These are phyloP conservation scores for Raphanus raphanistrum DNA, from an alignment of 345 rosid species.

Conservation along the genomic window DNA sequence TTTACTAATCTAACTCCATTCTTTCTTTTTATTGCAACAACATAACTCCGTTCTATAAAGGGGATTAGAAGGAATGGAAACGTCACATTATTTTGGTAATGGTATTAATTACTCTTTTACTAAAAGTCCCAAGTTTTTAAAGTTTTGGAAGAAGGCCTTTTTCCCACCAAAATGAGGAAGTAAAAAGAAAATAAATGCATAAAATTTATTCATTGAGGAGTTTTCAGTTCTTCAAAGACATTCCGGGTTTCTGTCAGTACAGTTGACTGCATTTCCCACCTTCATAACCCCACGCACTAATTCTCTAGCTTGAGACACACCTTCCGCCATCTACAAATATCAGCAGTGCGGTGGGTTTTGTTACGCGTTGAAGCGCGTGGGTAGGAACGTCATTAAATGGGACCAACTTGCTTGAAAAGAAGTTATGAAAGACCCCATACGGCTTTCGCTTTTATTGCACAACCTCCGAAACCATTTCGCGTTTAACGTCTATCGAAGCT, in stretches of 20 bases:
- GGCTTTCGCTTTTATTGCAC: constrained; percentile 31
- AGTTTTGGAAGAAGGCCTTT: constrained; percentile 2
- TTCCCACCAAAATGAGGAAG: background rate
- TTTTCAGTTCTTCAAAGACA: constrained; percentile 25
- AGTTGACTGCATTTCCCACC: constrained; percentile 15
- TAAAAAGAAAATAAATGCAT: constrained; percentile 3
- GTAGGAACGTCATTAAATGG: background rate
- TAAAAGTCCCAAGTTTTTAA: background rate
- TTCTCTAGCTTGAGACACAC: background rate
- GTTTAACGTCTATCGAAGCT: constrained; percentile 6
- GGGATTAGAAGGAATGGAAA: background rate
- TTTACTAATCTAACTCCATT: background rate
- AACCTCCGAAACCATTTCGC: constrained; percentile 17
- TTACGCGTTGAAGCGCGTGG: constrained; percentile 14
- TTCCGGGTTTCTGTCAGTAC: constrained; percentile 32
- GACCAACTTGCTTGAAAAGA: constrained; percentile 25
- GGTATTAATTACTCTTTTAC: background rate
- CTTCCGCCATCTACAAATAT: background rate
- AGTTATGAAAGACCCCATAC: constrained; percentile 16
- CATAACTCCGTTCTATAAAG: background rate
- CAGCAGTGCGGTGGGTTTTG: background rate
- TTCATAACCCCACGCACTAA: background rate
- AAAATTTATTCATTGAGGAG: background rate
- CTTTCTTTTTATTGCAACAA: no score
- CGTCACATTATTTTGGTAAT: background rate